Evolutionary conservation across 176 grass and related monocot genomes (phyloP).

Genomic region (Melocanna baccifera): DNA sequence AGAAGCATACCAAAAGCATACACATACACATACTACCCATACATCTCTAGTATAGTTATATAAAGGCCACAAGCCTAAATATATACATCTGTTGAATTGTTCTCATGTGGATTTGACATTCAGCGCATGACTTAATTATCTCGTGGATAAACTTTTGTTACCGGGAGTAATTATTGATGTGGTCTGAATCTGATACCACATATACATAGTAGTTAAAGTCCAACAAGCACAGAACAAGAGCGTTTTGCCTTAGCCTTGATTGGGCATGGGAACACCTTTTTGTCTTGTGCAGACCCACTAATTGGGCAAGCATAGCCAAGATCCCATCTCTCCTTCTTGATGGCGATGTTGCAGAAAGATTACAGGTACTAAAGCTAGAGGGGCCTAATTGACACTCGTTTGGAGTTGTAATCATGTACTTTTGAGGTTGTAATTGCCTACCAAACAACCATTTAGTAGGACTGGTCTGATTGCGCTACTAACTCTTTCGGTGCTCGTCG

Average conservation of each 20-base stretch:
- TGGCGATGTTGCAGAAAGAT: neutral
- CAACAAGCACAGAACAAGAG: neutral
- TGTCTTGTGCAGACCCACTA: conserved; percentile 30
- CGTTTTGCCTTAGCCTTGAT: conserved; percentile 1
- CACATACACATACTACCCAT: neutral
- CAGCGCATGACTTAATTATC: neutral
- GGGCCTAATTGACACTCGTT: neutral
- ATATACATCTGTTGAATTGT: neutral
- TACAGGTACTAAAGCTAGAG: neutral
- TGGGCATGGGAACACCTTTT: conserved; percentile 19
- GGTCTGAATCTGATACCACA: neutral
- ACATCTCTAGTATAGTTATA: too few relatives aligned
- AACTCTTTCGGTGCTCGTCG: neutral
- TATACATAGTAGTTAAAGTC: neutral
- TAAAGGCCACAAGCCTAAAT: neutral
- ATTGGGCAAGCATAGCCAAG: conserved; percentile 11
- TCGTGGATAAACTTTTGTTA: neutral
- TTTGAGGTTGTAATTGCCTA: neutral
- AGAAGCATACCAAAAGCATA: neutral
- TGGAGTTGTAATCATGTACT: neutral
- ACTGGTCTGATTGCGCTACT: neutral
- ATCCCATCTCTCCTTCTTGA: conserved; percentile 38
- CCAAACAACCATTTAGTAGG: neutral
- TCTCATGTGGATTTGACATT: neutral
- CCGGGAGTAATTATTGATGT: neutral